Conservation (phyloP, 2,329 filamentous ascomycete genomes). For the Chaetothyriales sp. region DNA sequence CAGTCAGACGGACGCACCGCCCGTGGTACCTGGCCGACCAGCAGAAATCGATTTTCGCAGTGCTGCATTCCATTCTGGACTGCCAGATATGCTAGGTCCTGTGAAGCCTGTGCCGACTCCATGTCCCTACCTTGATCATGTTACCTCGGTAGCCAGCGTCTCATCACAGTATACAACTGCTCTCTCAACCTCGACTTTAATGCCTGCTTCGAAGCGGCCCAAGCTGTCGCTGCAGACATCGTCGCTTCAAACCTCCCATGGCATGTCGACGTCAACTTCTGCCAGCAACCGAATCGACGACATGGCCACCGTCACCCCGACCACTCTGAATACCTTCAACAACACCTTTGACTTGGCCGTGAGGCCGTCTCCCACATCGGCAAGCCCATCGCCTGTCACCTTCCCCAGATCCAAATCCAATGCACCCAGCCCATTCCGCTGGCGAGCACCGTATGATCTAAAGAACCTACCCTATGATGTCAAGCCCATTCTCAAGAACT, state of each 20-base stretch:
- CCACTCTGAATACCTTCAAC: slow-evolving; percentile 45
- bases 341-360: slow-evolving; percentile 40
- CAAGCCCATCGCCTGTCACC: slow-evolving; percentile 20
- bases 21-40: neutral
- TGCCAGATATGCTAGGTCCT: neutral
- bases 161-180: neutral
- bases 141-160: neutral
- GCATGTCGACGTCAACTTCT: slow-evolving; percentile 27
- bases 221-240: slow-evolving; percentile 48
- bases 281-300: slow-evolving; percentile 18
- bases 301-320: slow-evolving; percentile 36
- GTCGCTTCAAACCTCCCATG: slow-evolving; percentile 37
- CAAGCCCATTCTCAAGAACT: slow-evolving; percentile 34
- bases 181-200: neutral
- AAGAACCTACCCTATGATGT: slow-evolving; percentile 28
- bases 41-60: neutral
- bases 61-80: neutral
- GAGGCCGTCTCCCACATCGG: slow-evolving; percentile 24
- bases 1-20: neutral
- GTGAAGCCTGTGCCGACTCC: neutral
- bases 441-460: slow-evolving; percentile 21
- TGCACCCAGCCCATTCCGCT: slow-evolving; percentile 6
- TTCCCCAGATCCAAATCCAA: slow-evolving; percentile 8
- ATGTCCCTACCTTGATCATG: neutral
- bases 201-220: slow-evolving; percentile 28